These are phyloP conservation scores for Yamadazyma akitaensis DNA, from an alignment of 805 yeast genomes.

Conservation along the genomic window DNA sequence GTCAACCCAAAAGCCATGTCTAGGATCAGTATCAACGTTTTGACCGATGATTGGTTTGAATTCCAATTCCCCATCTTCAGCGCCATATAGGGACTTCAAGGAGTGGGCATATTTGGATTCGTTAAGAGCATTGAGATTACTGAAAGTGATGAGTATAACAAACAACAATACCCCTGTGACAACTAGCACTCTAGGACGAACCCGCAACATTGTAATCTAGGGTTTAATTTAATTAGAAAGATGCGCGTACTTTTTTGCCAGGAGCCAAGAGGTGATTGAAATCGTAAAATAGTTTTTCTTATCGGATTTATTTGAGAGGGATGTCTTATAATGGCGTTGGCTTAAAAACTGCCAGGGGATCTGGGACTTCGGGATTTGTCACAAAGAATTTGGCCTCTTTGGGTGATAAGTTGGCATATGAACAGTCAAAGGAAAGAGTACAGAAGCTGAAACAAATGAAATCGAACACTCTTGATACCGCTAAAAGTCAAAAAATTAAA, in stretches of 20 bases:
- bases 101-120: not conserved
- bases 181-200: not conserved
- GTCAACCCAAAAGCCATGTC: conserved; percentile 27
- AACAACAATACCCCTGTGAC: not conserved
- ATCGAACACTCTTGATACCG: not conserved
- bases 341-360: conserved; percentile 44
- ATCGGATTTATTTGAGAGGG: not conserved
- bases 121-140: not conserved
- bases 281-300: not conserved
- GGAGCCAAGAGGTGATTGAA: not conserved
- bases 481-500: conserved; percentile 15
- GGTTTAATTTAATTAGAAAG: not conserved
- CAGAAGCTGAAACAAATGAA: conserved; percentile 4
- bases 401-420: conserved; percentile 19
- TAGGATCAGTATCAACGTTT: conserved; percentile 9
- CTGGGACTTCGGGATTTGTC: conserved; percentile 62
- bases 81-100: conserved; percentile 1
- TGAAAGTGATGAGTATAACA: not conserved
- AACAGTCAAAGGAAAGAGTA: conserved; percentile 16
- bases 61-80: not conserved
- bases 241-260: not conserved
- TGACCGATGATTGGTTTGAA: conserved; percentile 15
- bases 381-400: conserved; percentile 41
- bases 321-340: conserved; percentile 13
- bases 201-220: not conserved